Base-by-base conservation (phyloP, 352 stramenopile species). In the Phytophthora sp. region DNA sequence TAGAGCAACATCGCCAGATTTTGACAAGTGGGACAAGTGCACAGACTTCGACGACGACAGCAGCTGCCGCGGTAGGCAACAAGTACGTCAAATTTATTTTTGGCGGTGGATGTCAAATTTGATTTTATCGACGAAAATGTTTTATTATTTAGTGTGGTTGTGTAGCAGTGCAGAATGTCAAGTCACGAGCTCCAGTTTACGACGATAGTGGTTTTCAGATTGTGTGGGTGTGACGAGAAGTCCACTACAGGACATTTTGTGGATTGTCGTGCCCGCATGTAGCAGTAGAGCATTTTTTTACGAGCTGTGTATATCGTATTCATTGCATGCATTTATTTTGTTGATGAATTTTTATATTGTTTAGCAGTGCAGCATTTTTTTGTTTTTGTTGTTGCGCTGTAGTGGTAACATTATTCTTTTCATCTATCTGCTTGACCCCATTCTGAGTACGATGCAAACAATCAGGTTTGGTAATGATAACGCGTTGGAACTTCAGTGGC, bases 81-180 rank as follows among this genome's bases (percentile, higher is more conserved):
- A 57, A 62, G 51, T 70, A 65, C 35, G 70, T 57, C 16, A 15
- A 46, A 46, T 7, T 9, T 47, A 21, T 23, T 5, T 45, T n/a
- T n/a, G n/a, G n/a, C n/a, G 8, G 12, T 46, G 20, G 39, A n/a
- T 7, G 16, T 35, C 7, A 23, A 27, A 15, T 42, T 8, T 5
- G 47, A 1, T 45, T n/a, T 42, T 62, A 21, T 30, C 18, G 7
- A 16, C 46, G 33, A 35, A 8, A 12, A 20, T 36, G 26, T 41
- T 51, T 41, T n/a, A 16, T 35, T 57, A 46, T 26, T 35, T 68
- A 68, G 59, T 62, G 52, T 50, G 33, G 41, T 68, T 61, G 59
- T 68, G 18, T 68, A 68, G 41, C 46, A 58, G 36, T 4, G 38
- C 20, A 24, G 18, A 3, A 24, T 21, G 23, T 13, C 11, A 38